Conservation (phyloP, 1,139 yeast species). For the Candida tetrigidarum region DNA sequence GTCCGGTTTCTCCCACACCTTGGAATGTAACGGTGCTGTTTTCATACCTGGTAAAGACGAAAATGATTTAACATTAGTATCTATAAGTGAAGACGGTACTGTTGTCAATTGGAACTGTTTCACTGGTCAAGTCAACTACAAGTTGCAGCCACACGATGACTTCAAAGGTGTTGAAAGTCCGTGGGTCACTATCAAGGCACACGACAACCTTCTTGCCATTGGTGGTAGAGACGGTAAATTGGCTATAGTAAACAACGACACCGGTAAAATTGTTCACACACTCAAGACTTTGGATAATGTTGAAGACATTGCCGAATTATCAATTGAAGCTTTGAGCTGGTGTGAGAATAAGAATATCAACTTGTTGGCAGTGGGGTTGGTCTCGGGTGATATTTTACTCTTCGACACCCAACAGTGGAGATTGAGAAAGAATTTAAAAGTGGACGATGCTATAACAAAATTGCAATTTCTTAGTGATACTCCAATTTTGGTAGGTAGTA, state of each 20-base stretch:
- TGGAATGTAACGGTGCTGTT: slow-evolving; percentile 77
- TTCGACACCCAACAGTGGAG: slow-evolving; percentile 90
- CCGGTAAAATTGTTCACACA: slow-evolving; percentile 71
- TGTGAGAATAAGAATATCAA: slow-evolving; percentile 60
- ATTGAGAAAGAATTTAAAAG: slow-evolving; percentile 68
- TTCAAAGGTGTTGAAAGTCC: slow-evolving; percentile 78
- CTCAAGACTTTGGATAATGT: slow-evolving; percentile 65
- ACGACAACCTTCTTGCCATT: slow-evolving; percentile 58
- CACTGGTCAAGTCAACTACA: slow-evolving; percentile 69
- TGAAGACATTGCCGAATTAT: slow-evolving; percentile 72
- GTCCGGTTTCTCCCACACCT: slow-evolving; percentile 80
- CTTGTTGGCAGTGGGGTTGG: slow-evolving; percentile 82
- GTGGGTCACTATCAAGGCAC: slow-evolving; percentile 73
- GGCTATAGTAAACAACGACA: slow-evolving; percentile 71
- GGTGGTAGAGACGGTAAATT: slow-evolving; percentile 91
- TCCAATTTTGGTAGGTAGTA: slow-evolving; percentile 68
- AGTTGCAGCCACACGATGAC: slow-evolving; percentile 62
- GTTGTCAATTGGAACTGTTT: slow-evolving; percentile 90
- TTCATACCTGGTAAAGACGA: slow-evolving; percentile 69
- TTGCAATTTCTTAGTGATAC: slow-evolving; percentile 62
- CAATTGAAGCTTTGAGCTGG: slow-evolving; percentile 90
- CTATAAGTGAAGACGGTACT: slow-evolving; percentile 88
- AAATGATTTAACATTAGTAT: slow-evolving; percentile 66
- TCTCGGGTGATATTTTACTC: slow-evolving; percentile 80
- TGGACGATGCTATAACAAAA: slow-evolving; percentile 85